Evolutionary conservation across 345 rosid species (phyloP), one percentile per base, ranked within the genome.

Genomic region (Triadica sebifera): DNA sequence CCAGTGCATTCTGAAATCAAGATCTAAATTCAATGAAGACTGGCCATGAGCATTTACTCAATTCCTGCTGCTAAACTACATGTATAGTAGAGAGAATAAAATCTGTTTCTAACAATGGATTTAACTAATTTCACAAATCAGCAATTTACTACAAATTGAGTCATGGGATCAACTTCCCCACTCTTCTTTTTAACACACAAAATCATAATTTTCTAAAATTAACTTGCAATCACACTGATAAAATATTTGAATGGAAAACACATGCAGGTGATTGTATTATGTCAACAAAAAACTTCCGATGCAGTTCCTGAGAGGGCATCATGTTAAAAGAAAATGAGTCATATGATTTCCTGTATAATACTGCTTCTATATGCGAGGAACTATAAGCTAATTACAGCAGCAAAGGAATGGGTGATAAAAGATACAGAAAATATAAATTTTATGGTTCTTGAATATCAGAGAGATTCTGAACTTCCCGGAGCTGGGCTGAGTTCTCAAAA

Each of bases 401-500:
- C 59, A 34, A 41, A 60, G 65, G 46, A 45, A 72, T n/a, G 47
- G 37, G 58, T 3, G 38, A 11, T 17, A 47, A 5, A 49, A 24
- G 38, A 51, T 12, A 16, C 25, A 5, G 38, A 6, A 77, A 20
- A 25, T 15, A 61, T 45, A 56, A 46, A 24, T 4, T 47, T 69
- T 77, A 76, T 57, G 39, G 47, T 20, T 81, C 80, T 34, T 53
- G 12, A 65, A 81, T 79, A 73, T 89, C 94, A 0, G 91, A 88
- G 24, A 94, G 95, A 82, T 78, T 86, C 74, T 78, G 80, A 65
- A 94, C 97, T 73, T 89, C 85, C 76, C 88, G 87, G 75, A 94
- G 96, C 85, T 88, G 95, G 75, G 84, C 85, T 1, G 97, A 92
- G 85, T 94, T 87, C 67, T 94, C 96, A 55, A 85, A 92, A 81